Percentiles rank a stretch among this genome's conserved stretches.
Evolutionary conservation across 805 yeast genomes (phyloP).

Genomic region (Kluyveromyces siamensis): DNA sequence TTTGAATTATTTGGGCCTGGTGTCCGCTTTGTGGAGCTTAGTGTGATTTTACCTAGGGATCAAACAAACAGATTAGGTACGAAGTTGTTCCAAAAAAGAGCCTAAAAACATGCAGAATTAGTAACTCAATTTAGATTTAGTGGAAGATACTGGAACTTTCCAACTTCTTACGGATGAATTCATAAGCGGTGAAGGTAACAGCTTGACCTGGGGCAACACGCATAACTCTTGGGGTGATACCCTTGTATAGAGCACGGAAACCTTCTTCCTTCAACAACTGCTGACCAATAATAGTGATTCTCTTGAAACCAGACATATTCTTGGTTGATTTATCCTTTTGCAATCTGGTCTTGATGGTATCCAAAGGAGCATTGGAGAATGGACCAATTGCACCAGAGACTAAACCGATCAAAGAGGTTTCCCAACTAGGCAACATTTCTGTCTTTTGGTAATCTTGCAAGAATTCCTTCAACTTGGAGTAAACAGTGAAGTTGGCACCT

Average conservation of each 20-base stretch:
- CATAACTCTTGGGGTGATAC: slow-evolving; percentile 97
- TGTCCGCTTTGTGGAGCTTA: too few species aligned
- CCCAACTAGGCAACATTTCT: slow-evolving; percentile 77
- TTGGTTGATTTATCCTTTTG: slow-evolving; percentile 74
- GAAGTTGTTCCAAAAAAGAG: neutral
- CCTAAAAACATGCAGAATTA: neutral
- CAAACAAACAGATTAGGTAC: too few species aligned
- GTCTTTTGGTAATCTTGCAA: slow-evolving; percentile 52
- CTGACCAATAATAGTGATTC: slow-evolving; percentile 72
- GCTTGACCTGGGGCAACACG: slow-evolving; percentile 99
- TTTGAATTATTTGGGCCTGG: too few species aligned
- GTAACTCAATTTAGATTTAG: neutral
- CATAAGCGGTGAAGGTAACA: slow-evolving; percentile 95
- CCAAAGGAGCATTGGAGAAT: slow-evolving; percentile 93
- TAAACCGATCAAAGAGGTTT: slow-evolving; percentile 85
- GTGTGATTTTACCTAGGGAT: too few species aligned
- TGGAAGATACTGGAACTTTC: slow-evolving; percentile 29
- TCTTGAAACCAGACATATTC: slow-evolving; percentile 61
- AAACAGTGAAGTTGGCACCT: slow-evolving; percentile 96
- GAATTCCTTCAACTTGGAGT: slow-evolving; percentile 70
- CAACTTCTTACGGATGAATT: slow-evolving; percentile 65
- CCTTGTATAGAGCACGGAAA: slow-evolving; percentile 79
- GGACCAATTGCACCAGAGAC: slow-evolving; percentile 97
- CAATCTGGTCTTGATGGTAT: slow-evolving; percentile 93
- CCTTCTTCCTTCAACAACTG: slow-evolving; percentile 88